Conservation (phyloP, 2,329 filamentous ascomycete genomes). For the Emmonsia crescens region DNA sequence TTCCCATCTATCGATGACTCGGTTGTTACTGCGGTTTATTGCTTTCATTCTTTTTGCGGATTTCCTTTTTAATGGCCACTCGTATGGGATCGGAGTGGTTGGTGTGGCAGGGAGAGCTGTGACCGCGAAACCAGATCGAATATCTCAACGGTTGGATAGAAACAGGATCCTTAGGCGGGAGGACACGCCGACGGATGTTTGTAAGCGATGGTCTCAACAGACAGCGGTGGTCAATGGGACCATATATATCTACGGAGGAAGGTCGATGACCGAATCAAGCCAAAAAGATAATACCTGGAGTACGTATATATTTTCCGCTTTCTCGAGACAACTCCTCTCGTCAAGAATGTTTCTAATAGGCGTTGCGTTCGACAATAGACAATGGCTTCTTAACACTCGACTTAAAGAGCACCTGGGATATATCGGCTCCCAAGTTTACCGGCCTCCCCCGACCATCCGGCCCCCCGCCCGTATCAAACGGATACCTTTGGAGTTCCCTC, state of each 20-base stretch:
- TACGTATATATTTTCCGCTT: constrained; percentile 29
- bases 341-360: background rate
- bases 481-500: constrained; percentile 66
- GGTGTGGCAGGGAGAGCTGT: background rate
- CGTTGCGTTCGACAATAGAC: constrained; percentile 31
- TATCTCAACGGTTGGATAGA: background rate
- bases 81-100: background rate
- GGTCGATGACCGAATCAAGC: constrained; percentile 46
- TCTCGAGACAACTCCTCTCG: background rate
- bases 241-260: constrained; percentile 64
- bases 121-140: background rate
- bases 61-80: background rate
- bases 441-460: constrained; percentile 56
- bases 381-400: constrained; percentile 65
- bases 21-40: background rate
- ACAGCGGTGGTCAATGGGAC: constrained; percentile 62
- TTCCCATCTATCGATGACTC: constrained; percentile 1
- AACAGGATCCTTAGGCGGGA: constrained; percentile 11
- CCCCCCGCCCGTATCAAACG: constrained; percentile 59
- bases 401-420: constrained; percentile 61
- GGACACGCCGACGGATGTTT: constrained; percentile 46
- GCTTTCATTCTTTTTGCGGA: background rate
- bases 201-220: constrained; percentile 56
- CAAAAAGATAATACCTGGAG: constrained; percentile 60
- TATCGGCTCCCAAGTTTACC: constrained; percentile 49